Conservation (phyloP, 2,329 filamentous ascomycete species). For the Fusarium sp. region DNA sequence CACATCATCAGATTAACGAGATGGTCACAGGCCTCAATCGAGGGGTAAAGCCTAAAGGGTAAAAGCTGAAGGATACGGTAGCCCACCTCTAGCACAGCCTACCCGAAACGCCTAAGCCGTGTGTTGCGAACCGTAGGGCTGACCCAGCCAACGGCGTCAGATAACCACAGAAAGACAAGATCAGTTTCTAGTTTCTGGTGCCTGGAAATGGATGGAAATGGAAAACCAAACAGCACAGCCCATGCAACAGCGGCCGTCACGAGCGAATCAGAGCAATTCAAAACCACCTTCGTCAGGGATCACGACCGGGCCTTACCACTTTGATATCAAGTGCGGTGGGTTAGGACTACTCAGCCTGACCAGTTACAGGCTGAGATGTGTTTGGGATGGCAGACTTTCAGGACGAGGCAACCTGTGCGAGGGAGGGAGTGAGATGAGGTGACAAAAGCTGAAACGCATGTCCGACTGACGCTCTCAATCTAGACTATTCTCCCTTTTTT, state of each 20-base stretch:
- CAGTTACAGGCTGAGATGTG: constrained; percentile 16
- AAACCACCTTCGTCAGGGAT: constrained; percentile 23
- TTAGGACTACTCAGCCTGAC: constrained; percentile 17
- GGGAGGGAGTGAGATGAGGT: constrained; percentile 10
- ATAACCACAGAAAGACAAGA: not conserved
- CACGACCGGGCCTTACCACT: constrained; percentile 8
- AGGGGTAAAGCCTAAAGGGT: not conserved
- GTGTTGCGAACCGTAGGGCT: constrained; percentile 42
- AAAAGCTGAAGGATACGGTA: too few relatives aligned
- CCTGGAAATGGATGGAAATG: constrained; percentile 39
- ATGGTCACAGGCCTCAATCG: not conserved
- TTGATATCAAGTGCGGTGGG: constrained; percentile 35
- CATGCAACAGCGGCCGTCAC: constrained; percentile 50
- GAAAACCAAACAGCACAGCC: constrained; percentile 41
- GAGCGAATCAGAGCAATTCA: constrained; percentile 46
- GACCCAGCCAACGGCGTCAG: constrained; percentile 2
- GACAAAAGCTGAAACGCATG: constrained; percentile 15
- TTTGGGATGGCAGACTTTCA: constrained; percentile 27
- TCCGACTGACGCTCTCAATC: constrained; percentile 1
- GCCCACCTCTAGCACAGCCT: too few relatives aligned
- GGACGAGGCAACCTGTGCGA: constrained; percentile 36
- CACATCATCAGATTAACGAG: not conserved
- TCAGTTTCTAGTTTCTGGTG: constrained; percentile 36
- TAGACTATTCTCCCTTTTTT: constrained; percentile 23
- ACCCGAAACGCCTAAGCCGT: not conserved